Evolutionary conservation across 495 filamentous ascomycete species (phyloP).

Genomic region (Penicillium angulare): DNA sequence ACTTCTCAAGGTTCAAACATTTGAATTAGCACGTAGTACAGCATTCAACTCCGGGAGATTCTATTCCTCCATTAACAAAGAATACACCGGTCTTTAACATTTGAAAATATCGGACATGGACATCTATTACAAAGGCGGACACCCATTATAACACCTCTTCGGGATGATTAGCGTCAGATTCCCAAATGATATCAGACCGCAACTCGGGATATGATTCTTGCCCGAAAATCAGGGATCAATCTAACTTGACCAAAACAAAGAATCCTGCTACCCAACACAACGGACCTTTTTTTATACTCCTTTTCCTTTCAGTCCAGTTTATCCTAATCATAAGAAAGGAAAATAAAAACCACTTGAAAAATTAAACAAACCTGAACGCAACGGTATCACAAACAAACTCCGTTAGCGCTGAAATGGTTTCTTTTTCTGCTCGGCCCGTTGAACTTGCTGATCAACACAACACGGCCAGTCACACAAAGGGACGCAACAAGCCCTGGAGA

Average conservation of each 20-base stretch:
- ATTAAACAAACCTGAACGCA: background rate
- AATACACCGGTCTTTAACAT: background rate
- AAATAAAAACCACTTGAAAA: background rate
- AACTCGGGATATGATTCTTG: background rate
- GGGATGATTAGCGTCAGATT: background rate
- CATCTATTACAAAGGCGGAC: background rate
- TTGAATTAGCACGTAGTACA: too few relatives aligned
- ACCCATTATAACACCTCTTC: background rate
- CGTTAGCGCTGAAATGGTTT: background rate
- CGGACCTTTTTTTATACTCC: background rate
- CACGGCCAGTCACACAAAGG: conserved; percentile 7
- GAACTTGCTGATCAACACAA: background rate
- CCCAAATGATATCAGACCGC: conserved; percentile 3
- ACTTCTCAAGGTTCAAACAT: too few relatives aligned
- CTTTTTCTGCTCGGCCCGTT: background rate
- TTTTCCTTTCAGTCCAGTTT: too few relatives aligned
- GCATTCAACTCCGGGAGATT: background rate
- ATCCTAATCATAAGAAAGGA: background rate
- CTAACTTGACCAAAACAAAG: background rate
- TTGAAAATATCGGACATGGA: too few relatives aligned
- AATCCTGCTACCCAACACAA: background rate
- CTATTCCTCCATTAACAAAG: background rate
- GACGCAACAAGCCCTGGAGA: background rate
- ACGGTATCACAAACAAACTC: background rate
- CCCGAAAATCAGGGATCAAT: background rate